These are phyloP conservation scores for Colletotrichum ledebouriae DNA, from an alignment of 2,329 filamentous ascomycete species.

Conservation along the genomic window DNA sequence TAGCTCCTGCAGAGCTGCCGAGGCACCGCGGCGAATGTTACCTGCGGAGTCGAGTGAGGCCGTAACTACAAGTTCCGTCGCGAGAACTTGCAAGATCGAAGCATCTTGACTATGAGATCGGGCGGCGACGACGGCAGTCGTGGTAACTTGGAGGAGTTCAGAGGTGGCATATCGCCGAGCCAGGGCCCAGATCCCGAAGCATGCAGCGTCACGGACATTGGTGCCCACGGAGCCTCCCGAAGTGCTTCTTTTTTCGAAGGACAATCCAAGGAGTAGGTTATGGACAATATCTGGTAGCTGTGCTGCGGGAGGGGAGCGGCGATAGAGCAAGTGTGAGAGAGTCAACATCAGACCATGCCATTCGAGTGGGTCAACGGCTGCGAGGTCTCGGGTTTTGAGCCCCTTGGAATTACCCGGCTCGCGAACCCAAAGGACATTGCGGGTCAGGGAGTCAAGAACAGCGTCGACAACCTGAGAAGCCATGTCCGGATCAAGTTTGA, in stretches of 20 bases:
- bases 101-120: slow-evolving; percentile 52
- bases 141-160: slow-evolving; percentile 77
- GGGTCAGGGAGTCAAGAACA: slow-evolving; percentile 77
- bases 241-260: slow-evolving; percentile 89
- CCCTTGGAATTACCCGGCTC: slow-evolving; percentile 46
- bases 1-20: slow-evolving; percentile 93
- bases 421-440: slow-evolving; percentile 68
- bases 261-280: slow-evolving; percentile 81
- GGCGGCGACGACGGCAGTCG: slow-evolving; percentile 58
- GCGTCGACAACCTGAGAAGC: slow-evolving; percentile 89
- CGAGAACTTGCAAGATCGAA: slow-evolving; percentile 81
- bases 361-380: slow-evolving; percentile 81
- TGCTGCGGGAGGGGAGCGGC: slow-evolving; percentile 79
- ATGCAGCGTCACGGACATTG: slow-evolving; percentile 94
- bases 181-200: slow-evolving; percentile 95
- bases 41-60: slow-evolving; percentile 91
- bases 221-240: slow-evolving; percentile 89
- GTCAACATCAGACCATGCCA: slow-evolving; percentile 96
- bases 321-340: slow-evolving; percentile 87
- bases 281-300: slow-evolving; percentile 82
- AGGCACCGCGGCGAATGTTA: slow-evolving; percentile 93
- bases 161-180: slow-evolving; percentile 86
- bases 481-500: slow-evolving; percentile 85
- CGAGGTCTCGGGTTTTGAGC: slow-evolving; percentile 68
- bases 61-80: slow-evolving; percentile 83